Percentiles rank a stretch among this genome's conserved stretches.
Conservation (phyloP, 345 rosid genomes). For the Nasturtium officinale region DNA sequence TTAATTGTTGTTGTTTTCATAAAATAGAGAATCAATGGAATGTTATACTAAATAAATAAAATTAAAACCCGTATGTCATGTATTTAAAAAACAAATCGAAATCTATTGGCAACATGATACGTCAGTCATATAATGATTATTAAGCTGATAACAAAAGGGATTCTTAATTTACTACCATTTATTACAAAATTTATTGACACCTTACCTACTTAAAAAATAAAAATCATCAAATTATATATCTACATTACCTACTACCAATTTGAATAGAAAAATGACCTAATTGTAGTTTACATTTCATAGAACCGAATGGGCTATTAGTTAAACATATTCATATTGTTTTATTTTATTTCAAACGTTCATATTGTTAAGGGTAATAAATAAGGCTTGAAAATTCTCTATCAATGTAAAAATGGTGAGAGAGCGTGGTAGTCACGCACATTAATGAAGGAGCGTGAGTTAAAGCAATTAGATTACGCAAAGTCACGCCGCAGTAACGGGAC, state of each 20-base stretch:
- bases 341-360: too few relatives aligned
- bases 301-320: neutral
- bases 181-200: neutral
- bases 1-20: neutral
- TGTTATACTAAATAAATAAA: neutral
- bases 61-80: neutral
- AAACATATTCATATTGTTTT: neutral
- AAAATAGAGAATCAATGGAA: neutral
- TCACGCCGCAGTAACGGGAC: slow-evolving; percentile 48
- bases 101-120: neutral
- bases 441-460: slow-evolving; percentile 30
- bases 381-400: neutral
- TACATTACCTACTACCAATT: neutral
- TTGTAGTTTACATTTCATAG: too few relatives aligned
- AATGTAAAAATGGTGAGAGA: neutral
- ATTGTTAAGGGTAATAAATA: neutral
- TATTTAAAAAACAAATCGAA: neutral
- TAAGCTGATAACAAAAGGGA: neutral
- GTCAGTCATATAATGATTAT: neutral
- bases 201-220: neutral
- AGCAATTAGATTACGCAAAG: slow-evolving; percentile 35
- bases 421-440: slow-evolving; percentile 26
- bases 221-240: neutral
- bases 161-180: neutral
- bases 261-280: neutral